Conservation (phyloP, 2,329 filamentous ascomycete genomes). For the Phialophora tarda region DNA sequence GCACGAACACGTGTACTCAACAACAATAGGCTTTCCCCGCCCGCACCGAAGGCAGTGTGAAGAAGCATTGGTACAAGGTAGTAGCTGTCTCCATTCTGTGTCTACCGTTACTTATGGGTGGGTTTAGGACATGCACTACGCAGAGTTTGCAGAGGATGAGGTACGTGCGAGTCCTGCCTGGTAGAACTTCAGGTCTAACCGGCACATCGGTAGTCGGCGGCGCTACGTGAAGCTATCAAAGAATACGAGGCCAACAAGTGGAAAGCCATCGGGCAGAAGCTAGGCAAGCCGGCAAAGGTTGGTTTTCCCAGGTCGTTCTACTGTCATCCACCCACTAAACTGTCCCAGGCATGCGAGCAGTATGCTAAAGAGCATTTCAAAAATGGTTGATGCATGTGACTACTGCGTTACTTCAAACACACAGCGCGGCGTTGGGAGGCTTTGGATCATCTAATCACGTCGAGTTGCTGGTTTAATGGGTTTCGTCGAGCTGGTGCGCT, state of each 20-base stretch:
- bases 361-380: slow-evolving; percentile 94
- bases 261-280: slow-evolving; percentile 96
- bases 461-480: background rate
- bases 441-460: slow-evolving; percentile 6
- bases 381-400: slow-evolving; percentile 40
- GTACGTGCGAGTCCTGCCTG: slow-evolving; percentile 52
- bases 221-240: slow-evolving; percentile 88
- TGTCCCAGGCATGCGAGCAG: slow-evolving; percentile 75
- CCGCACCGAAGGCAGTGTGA: slow-evolving; percentile 94
- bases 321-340: background rate
- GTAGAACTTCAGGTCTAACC: background rate
- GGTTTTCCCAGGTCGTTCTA: slow-evolving; percentile 39
- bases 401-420: slow-evolving; percentile 18
- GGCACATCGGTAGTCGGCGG: slow-evolving; percentile 46
- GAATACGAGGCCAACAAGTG: slow-evolving; percentile 99
- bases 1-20: slow-evolving; percentile 28
- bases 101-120: slow-evolving; percentile 37
- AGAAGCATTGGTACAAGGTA: slow-evolving; percentile 99
- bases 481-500: slow-evolving; percentile 1
- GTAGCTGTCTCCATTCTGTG: slow-evolving; percentile 28
- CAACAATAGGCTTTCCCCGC: slow-evolving; percentile 77
- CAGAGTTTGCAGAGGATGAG: slow-evolving; percentile 97
- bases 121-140: slow-evolving; percentile 94
- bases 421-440: slow-evolving; percentile 29
- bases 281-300: slow-evolving; percentile 96